Percentiles rank a stretch among this genome's conserved stretches.
Evolutionary conservation across 1,284 basidiomycete genomes (phyloP).

Genomic region (Blastosporella zonata): DNA sequence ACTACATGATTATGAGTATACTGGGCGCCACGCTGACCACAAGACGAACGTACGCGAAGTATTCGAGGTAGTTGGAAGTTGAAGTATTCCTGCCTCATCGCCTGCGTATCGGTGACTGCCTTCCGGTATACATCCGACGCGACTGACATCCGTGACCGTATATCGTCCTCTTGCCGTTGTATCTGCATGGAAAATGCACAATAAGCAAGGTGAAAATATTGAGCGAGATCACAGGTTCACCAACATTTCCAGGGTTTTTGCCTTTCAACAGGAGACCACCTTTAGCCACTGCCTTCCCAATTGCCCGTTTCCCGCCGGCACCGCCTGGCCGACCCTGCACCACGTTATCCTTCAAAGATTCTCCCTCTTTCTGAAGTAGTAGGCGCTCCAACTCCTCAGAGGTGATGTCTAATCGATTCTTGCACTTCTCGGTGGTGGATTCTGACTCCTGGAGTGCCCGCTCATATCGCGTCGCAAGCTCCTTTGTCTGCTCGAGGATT

Average conservation of each 20-base stretch:
- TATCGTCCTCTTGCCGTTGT: slow-evolving; percentile 92
- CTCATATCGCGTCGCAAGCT: slow-evolving; percentile 86
- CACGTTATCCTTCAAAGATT: slow-evolving; percentile 78
- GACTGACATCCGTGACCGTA: slow-evolving; percentile 78
- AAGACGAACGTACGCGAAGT: slow-evolving; percentile 64
- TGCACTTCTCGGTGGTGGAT: slow-evolving; percentile 83
- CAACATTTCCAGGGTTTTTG: slow-evolving; percentile 87
- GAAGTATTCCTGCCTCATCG: slow-evolving; percentile 94
- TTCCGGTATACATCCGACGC: slow-evolving; percentile 90
- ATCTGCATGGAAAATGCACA: slow-evolving; percentile 50
- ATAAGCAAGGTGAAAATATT: neutral
- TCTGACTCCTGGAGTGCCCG: slow-evolving; percentile 90
- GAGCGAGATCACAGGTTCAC: slow-evolving; percentile 22
- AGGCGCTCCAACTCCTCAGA: slow-evolving; percentile 95
- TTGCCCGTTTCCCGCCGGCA: slow-evolving; percentile 69
- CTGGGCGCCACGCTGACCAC: slow-evolving; percentile 52
- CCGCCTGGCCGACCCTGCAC: slow-evolving; percentile 59
- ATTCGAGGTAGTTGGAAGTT: slow-evolving; percentile 95
- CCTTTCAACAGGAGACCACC: slow-evolving; percentile 90
- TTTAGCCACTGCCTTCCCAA: slow-evolving; percentile 89
- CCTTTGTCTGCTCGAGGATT: slow-evolving; percentile 67
- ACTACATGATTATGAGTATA: slow-evolving; percentile 40
- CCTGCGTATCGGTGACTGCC: slow-evolving; percentile 88
- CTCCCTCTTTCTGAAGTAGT: slow-evolving; percentile 93
- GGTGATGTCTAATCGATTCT: slow-evolving; percentile 81